Evolutionary conservation across 1,284 basidiomycete species (phyloP), one percentile per base, ranked within the genome.

Genomic region (Cryptococcus depauperatus): DNA sequence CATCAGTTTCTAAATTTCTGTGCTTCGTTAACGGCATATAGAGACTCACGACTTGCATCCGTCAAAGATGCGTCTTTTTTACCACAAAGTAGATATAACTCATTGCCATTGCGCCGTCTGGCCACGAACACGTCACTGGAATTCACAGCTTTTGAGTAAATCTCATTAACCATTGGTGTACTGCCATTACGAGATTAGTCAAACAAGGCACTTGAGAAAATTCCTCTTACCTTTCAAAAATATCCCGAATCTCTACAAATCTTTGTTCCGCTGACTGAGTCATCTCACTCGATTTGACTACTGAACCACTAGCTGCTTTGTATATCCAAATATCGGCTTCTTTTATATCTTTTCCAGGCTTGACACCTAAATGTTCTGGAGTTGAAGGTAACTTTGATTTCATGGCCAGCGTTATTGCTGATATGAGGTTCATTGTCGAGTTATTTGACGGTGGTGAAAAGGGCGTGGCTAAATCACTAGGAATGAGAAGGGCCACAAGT

Each of bases 11-110:
- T 14, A 33, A 14, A 14, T 14, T 18, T 33, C 5, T 30, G 11
- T 30, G 29, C 29, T 30, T 30, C 32, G 19, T 14, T 6, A 33
- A 14, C 28, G 8, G 32, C 4, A 18, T 2, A 33, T 1, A 9
- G 16, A 28, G 22, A 55, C 54, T 56, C 47, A 55, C 64, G 49
- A 40, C 66, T 64, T 7, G 64, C 64, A 45, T 69, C 64, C 3
- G 62, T 62, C 21, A 69, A 43, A 50, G 60, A 62, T 13, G 55
- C 60, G 26, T 64, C 63, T 35, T 56, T 58, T 28, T 47, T 41
- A 13, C 50, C 61, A 4, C 64, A 53, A 13, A 55, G 30, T 44
- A 62, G 48, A 37, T 58, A 66, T 38, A 64, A 35, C 40, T 59
- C 54, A 9, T 34, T 37, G 32, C 52, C 23, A 5, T 23, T 26